phyloP scores from a whole-genome alignment of 768 basidiomycete genomes.

The Tremella mesenterica region DNA sequence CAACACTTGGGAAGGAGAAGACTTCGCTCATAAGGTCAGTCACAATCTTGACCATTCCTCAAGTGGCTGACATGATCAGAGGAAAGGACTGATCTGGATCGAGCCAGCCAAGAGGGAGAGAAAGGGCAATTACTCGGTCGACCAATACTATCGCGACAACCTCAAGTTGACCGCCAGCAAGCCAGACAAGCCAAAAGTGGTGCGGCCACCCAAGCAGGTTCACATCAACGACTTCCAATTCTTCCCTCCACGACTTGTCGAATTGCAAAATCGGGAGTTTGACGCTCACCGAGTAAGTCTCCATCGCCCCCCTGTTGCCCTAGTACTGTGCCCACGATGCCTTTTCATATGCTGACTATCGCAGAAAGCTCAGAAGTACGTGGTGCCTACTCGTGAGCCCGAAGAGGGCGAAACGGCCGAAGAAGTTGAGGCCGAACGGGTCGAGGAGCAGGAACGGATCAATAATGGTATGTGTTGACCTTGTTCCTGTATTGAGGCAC shows the following conservation, averaged over 20 bases:
- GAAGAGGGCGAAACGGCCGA: conserved; percentile 69
- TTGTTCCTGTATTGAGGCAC: not conserved
- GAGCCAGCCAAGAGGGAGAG: conserved; percentile 89
- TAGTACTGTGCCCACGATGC: too few relatives aligned
- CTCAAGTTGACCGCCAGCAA: conserved; percentile 67
- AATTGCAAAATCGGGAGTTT: conserved; percentile 77
- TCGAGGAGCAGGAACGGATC: conserved; percentile 73
- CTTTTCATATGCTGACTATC: not conserved
- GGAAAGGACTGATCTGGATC: conserved; percentile 48
- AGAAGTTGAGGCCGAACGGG: conserved; percentile 69
- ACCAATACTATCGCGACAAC: conserved; percentile 89
- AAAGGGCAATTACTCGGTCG: conserved; percentile 78
- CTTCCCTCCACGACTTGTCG: conserved; percentile 70
- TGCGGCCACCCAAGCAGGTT: conserved; percentile 80
- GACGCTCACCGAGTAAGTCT: conserved; percentile 29
- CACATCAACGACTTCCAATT: conserved; percentile 91
- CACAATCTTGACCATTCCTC: not conserved
- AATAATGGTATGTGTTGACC: conserved; percentile 57
- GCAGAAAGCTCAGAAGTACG: conserved; percentile 42
- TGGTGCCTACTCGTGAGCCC: conserved; percentile 55
- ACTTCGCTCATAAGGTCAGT: conserved; percentile 63
- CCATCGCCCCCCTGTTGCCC: conserved; percentile 35
- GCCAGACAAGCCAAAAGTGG: conserved; percentile 64
- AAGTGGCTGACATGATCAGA: conserved; percentile 10
- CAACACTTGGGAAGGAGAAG: conserved; percentile 93